A percentile compares a stretch with the other conserved stretches of the same genome.
Conservation (phyloP, 1,284 basidiomycete species). For the Cronartium quercuum region DNA sequence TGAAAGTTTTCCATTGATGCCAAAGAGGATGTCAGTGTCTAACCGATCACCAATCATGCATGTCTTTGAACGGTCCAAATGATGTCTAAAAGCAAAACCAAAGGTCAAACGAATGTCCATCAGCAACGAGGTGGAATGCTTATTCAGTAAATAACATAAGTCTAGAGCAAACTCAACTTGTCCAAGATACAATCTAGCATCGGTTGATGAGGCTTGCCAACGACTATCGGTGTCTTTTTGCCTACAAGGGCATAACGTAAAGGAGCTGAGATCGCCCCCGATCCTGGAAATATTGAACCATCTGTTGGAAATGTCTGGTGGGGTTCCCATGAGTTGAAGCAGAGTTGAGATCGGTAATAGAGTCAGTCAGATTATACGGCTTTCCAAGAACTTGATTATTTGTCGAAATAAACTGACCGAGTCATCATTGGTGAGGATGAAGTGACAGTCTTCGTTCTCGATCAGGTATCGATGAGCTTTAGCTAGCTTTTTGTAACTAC, state of each 20-base stretch:
- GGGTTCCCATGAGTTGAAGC: neutral
- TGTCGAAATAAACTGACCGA: slow-evolving; percentile 65
- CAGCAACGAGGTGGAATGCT: neutral
- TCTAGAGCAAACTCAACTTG: slow-evolving; percentile 57
- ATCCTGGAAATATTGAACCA: slow-evolving; percentile 46
- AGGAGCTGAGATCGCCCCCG: slow-evolving; percentile 76
- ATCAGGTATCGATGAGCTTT: slow-evolving; percentile 88
- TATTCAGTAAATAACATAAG: neutral
- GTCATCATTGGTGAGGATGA: slow-evolving; percentile 90
- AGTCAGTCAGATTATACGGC: slow-evolving; percentile 58
- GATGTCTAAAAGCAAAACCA: slow-evolving; percentile 56
- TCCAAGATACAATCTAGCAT: slow-evolving; percentile 94
- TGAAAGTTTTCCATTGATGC: slow-evolving; percentile 71
- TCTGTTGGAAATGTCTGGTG: slow-evolving; percentile 31
- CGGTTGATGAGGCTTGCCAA: slow-evolving; percentile 83
- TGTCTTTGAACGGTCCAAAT: slow-evolving; percentile 74
- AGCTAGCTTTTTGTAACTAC: slow-evolving; percentile 88
- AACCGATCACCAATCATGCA: slow-evolving; percentile 95
- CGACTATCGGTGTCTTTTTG: slow-evolving; percentile 62
- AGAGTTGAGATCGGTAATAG: slow-evolving; percentile 62
- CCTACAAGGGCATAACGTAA: slow-evolving; percentile 66
- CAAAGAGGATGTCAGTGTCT: slow-evolving; percentile 90
- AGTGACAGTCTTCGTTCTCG: slow-evolving; percentile 69
- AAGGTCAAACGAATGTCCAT: slow-evolving; percentile 15
- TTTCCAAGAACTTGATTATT: too few species aligned